Conservation (phyloP, 2,329 filamentous ascomycete genomes). For the Colletotrichum limetticola region DNA sequence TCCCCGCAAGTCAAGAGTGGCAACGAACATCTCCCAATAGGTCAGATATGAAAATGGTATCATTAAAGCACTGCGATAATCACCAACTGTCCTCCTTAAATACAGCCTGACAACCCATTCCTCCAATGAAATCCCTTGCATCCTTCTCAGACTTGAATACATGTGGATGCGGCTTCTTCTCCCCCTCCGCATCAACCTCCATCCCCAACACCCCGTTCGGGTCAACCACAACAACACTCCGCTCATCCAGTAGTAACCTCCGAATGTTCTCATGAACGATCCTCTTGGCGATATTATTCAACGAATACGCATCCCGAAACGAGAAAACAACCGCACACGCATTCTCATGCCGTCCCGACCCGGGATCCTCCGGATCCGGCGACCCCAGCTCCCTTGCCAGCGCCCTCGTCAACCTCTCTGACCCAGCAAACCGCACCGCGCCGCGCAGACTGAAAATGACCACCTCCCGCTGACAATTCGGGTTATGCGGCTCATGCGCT, state of each 20-base stretch:
- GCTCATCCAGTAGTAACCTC: constrained; percentile 39
- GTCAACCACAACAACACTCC: constrained; percentile 45
- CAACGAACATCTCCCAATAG: neutral
- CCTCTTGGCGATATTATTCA: constrained; percentile 42
- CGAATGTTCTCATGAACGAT: constrained; percentile 44
- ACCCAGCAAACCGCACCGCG: constrained; percentile 47
- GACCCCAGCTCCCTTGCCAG: constrained; percentile 42
- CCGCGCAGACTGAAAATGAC: constrained; percentile 46
- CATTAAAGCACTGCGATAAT: neutral
- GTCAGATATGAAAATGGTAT: neutral
- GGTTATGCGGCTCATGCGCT: constrained; percentile 38
- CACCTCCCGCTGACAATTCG: constrained; percentile 42
- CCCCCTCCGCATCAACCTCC: constrained; percentile 23
- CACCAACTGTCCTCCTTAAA: constrained; percentile 39
- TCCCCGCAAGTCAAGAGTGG: neutral
- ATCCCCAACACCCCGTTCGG: constrained; percentile 40
- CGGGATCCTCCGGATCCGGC: constrained; percentile 38
- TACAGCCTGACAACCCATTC: constrained; percentile 42
- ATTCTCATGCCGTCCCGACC: constrained; percentile 39
- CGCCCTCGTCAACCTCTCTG: constrained; percentile 45
- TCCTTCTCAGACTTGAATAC: constrained; percentile 41
- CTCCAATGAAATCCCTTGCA: constrained; percentile 43
- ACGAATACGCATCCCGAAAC: constrained; percentile 45
- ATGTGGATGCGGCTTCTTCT: constrained; percentile 28
- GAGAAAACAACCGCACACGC: constrained; percentile 46